phyloP scores from a whole-genome alignment of 371 early-diverging fungal genomes.

The Mycotypha africana region DNA sequence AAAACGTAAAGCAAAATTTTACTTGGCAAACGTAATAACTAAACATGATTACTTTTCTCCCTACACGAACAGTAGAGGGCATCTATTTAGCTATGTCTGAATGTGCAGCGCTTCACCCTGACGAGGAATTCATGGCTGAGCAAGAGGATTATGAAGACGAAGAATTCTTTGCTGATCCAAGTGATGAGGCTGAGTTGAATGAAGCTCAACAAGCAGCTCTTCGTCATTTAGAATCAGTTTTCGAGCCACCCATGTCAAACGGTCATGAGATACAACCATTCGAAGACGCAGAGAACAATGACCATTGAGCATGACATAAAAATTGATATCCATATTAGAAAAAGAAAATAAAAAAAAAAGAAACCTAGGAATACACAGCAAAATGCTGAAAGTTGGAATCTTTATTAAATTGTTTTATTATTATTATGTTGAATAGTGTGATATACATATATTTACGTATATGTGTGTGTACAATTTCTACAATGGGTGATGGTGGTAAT shows the following conservation, averaged over 20 bases:
- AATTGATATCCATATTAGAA: no score
- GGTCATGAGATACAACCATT: background rate
- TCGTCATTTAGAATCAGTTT: slow-evolving; percentile 34
- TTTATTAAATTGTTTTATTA: no score
- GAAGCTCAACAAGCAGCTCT: slow-evolving; percentile 45
- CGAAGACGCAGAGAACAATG: background rate
- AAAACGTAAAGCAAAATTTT: background rate
- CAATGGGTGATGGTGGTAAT: no score
- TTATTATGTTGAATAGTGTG: no score
- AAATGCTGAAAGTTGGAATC: no score
- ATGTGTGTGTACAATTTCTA: no score
- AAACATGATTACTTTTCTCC: background rate
- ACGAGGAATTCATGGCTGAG: slow-evolving; percentile 44
- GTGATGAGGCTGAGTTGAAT: slow-evolving; percentile 36
- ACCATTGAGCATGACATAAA: no score
- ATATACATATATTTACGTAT: no score
- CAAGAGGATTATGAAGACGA: slow-evolving; percentile 43
- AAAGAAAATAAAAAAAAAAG: slow-evolving; percentile 4
- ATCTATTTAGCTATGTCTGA: slow-evolving; percentile 69
- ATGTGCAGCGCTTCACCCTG: slow-evolving; percentile 75
- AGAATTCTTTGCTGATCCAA: slow-evolving; percentile 40
- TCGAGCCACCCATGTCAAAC: slow-evolving; percentile 24
- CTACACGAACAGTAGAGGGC: slow-evolving; percentile 53
- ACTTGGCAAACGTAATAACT: no score
- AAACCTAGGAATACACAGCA: no score